Conservation (phyloP, 225 moss, liverwort and hornwort species). For the Neckera pumila region DNA sequence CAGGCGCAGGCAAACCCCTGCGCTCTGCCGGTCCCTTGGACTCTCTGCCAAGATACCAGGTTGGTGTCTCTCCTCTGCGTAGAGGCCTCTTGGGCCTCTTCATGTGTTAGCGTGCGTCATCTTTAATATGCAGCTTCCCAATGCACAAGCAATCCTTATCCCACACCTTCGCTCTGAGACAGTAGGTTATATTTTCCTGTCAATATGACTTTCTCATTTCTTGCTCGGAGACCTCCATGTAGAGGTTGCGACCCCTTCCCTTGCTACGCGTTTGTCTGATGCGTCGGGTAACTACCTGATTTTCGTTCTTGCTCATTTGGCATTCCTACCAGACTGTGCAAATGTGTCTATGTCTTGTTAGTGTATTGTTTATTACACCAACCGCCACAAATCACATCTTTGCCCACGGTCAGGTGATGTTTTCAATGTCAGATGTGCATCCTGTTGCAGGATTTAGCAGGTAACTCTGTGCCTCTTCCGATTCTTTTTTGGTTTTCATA, state of each 20-base stretch:
- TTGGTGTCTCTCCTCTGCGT: conserved; percentile 94
- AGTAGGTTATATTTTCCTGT: background rate
- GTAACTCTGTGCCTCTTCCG: conserved; percentile 9
- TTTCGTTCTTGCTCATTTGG: background rate
- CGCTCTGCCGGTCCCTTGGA: conserved; percentile 99
- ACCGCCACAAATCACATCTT: background rate
- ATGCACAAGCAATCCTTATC: background rate
- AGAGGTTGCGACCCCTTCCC: background rate
- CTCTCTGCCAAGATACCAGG: conserved; percentile 99
- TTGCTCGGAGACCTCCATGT: background rate
- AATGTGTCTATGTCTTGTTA: background rate
- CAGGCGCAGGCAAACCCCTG: conserved; percentile 99
- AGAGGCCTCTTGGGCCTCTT: conserved; percentile 68
- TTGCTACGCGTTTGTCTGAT: background rate
- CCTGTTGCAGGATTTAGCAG: conserved; percentile 4
- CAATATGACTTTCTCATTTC: background rate
- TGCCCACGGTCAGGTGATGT: conserved; percentile 13
- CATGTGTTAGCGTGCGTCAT: conserved; percentile 41
- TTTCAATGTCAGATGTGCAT: conserved; percentile 8
- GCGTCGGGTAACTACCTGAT: background rate
- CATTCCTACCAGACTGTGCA: background rate
- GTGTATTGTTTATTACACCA: background rate
- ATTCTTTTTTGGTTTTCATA: background rate
- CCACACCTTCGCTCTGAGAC: background rate
- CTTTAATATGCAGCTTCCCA: conserved; percentile 23